These are phyloP conservation scores for Mycosphaerella sp. DNA, from an alignment of 2,329 filamentous ascomycete species.

Conservation along the genomic window DNA sequence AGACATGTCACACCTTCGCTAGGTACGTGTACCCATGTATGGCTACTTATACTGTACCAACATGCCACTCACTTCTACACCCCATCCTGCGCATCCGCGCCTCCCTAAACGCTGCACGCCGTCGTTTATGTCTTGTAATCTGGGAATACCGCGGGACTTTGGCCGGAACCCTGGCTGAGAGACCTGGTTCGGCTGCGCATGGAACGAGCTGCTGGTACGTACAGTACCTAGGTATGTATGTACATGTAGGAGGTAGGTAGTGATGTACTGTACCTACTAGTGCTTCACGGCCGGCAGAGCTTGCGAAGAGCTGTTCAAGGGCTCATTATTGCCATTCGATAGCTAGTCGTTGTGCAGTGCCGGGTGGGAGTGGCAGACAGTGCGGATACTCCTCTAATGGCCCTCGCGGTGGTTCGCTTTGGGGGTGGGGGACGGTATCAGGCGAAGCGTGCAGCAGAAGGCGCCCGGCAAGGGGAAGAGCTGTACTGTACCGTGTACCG, in stretches of 20 bases:
- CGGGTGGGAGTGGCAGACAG: not conserved
- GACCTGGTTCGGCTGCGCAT: not conserved
- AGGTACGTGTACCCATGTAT: no score
- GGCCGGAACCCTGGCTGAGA: not conserved
- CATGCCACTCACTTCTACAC: no score
- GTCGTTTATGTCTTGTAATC: not conserved
- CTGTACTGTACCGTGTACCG: no score
- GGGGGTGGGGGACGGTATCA: no score
- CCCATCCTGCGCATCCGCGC: not conserved
- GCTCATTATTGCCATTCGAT: no score
- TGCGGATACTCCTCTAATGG: not conserved
- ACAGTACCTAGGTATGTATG: not conserved
- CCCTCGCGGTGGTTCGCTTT: no score
- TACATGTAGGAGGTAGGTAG: no score
- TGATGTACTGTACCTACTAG: no score
- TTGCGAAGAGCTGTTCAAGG: not conserved
- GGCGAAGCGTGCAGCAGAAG: no score
- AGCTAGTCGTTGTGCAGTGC: not conserved
- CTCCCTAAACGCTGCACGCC: not conserved
- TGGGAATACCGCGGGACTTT: not conserved
- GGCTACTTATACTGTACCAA: no score
- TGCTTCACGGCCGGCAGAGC: not conserved
- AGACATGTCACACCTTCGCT: no score
- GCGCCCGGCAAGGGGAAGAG: no score
- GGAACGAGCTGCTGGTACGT: constrained; percentile 3